A percentile compares a stretch with the other conserved stretches of the same genome.
phyloP scores from a whole-genome alignment of 1,139 yeast species.

The Pichia sp. region DNA sequence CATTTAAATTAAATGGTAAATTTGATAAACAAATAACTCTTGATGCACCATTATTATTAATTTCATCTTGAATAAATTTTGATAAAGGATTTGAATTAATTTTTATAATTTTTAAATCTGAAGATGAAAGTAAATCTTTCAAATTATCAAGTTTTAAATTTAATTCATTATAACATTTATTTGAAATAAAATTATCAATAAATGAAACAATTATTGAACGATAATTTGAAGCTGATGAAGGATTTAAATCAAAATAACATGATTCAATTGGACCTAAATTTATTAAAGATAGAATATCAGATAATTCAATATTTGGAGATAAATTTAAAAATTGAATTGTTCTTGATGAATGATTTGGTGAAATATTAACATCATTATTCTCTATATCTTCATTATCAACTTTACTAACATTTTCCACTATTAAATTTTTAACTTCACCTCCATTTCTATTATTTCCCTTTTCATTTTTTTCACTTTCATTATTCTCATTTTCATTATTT shows the following conservation, averaged over 20 bases:
- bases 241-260: conserved; percentile 24
- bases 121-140: conserved; percentile 38
- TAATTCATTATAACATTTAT: conserved; percentile 40
- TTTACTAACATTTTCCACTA: background rate
- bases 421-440: no score
- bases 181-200: conserved; percentile 38
- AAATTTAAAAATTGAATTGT: conserved; percentile 23
- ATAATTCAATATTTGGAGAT: conserved; percentile 31
- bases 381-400: background rate
- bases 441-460: background rate
- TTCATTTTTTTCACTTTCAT: background rate
- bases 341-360: conserved; percentile 43
- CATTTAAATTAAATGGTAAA: conserved; percentile 52
- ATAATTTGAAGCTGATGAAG: background rate
- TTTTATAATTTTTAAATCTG: conserved; percentile 54
- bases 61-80: conserved; percentile 64
- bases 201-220: conserved; percentile 31
- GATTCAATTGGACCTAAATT: conserved; percentile 39
- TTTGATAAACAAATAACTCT: conserved; percentile 84
- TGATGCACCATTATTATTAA: conserved; percentile 83
- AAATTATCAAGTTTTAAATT: conserved; percentile 37
- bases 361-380: background rate
- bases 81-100: conserved; percentile 58
- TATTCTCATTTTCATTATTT: background rate
- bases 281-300: conserved; percentile 19